Evolutionary conservation across 805 yeast genomes (phyloP).

Genomic region (Pichia scutulata): DNA sequence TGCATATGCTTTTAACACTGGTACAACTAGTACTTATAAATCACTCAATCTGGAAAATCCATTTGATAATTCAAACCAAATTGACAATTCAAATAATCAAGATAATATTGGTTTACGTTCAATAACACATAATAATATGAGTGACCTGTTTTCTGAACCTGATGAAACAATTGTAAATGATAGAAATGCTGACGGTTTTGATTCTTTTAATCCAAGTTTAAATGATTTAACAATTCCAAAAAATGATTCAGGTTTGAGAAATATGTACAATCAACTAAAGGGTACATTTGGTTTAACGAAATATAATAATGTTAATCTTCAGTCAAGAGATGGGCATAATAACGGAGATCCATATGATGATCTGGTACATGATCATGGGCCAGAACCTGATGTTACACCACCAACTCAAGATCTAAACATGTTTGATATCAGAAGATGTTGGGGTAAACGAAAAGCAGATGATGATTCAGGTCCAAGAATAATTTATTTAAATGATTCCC

Average conservation of each 20-base stretch:
- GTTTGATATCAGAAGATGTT: constrained; percentile 25
- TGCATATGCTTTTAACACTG: not conserved
- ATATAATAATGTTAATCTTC: constrained; percentile 19
- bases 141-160: constrained; percentile 10
- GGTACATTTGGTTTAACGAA: constrained; percentile 21
- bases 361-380: constrained; percentile 18
- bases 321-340: not conserved
- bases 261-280: constrained; percentile 24
- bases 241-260: constrained; percentile 19
- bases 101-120: not conserved
- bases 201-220: constrained; percentile 1
- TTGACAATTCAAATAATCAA: not conserved
- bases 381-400: constrained; percentile 19
- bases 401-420: constrained; percentile 15
- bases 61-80: constrained; percentile 1
- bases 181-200: not conserved
- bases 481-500: constrained; percentile 60
- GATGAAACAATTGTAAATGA: constrained; percentile 11
- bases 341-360: constrained; percentile 18
- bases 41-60: constrained; percentile 2
- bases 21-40: not conserved
- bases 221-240: constrained; percentile 8
- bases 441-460: constrained; percentile 14
- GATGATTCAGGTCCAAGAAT: constrained; percentile 43
- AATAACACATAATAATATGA: not conserved